Evolutionary conservation across 2,329 filamentous ascomycete genomes (phyloP).

Genomic region (Dothidotthia symphoricarpi): DNA sequence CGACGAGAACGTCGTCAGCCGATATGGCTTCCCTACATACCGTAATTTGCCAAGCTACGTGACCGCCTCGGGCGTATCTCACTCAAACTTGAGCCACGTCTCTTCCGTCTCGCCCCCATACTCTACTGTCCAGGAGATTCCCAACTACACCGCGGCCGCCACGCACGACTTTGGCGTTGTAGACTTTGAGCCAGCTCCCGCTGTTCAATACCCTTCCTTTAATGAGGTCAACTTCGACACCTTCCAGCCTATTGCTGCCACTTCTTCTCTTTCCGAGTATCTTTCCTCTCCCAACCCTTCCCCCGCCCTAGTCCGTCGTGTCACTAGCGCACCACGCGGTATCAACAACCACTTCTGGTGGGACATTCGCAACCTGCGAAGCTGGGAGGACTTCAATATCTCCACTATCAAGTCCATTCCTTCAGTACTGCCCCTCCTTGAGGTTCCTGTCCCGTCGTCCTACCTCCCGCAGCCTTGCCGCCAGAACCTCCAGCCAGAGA

Average conservation of each 20-base stretch:
- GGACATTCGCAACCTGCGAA: conserved; percentile 83
- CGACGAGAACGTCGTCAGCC: conserved; percentile 63
- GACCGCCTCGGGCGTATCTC: conserved; percentile 41
- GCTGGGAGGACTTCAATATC: conserved; percentile 78
- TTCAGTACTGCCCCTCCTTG: conserved; percentile 69
- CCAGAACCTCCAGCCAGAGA: conserved; percentile 69
- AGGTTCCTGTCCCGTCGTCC: conserved; percentile 56
- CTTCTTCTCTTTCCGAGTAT: conserved; percentile 74
- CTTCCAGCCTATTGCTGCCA: conserved; percentile 39
- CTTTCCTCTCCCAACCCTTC: conserved; percentile 78
- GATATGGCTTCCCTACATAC: conserved; percentile 82
- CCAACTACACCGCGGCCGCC: conserved; percentile 31
- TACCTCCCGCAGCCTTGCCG: conserved; percentile 60
- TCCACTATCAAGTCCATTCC: conserved; percentile 69
- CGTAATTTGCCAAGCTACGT: conserved; percentile 66
- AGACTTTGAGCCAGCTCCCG: conserved; percentile 39
- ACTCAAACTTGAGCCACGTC: conserved; percentile 41
- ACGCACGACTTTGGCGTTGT: conserved; percentile 36
- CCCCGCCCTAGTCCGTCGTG: conserved; percentile 74
- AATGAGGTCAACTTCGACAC: conserved; percentile 42
- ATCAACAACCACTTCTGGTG: conserved; percentile 88
- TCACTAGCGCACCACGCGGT: conserved; percentile 68
- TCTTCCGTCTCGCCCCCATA: conserved; percentile 40
- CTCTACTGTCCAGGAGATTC: conserved; percentile 35
- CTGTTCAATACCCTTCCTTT: conserved; percentile 47